phyloP scores from a whole-genome alignment of 2,329 filamentous ascomycete species.

The Stromatinia cepivora region DNA sequence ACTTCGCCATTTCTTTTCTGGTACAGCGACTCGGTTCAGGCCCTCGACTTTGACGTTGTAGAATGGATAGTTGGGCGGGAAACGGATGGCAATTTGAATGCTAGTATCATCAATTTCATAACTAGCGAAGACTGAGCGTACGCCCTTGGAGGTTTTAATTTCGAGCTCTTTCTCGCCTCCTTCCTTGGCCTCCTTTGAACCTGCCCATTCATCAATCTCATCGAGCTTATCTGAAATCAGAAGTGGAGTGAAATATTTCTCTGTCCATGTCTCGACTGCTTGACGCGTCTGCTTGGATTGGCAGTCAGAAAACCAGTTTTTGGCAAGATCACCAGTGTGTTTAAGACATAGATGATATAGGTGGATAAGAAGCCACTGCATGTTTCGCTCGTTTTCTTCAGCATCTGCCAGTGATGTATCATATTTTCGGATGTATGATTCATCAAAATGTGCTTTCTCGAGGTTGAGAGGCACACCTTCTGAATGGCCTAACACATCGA shows the following conservation, averaged over 20 bases:
- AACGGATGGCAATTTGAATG: conserved; percentile 76
- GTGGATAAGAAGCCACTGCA: conserved; percentile 82
- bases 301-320: conserved; percentile 80
- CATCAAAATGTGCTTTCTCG: conserved; percentile 63
- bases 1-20: conserved; percentile 87
- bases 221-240: conserved; percentile 66
- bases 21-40: conserved; percentile 80
- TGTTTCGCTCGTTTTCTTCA: conserved; percentile 67
- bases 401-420: conserved; percentile 54
- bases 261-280: conserved; percentile 80
- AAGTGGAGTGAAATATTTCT: conserved; percentile 75
- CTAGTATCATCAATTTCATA: conserved; percentile 88
- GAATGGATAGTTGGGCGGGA: conserved; percentile 82
- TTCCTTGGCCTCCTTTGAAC: conserved; percentile 49
- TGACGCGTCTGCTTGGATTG: conserved; percentile 77
- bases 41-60: conserved; percentile 74
- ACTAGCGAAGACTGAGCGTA: conserved; percentile 75
- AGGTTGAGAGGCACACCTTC: conserved; percentile 72
- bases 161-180: conserved; percentile 56
- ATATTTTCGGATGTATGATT: conserved; percentile 56
- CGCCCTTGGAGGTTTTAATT: conserved; percentile 70
- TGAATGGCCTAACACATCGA: conserved; percentile 80
- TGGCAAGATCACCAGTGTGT: conserved; percentile 75
- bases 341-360: conserved; percentile 81
- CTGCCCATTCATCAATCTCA: conserved; percentile 68